These are phyloP conservation scores for Barnettozyma hawaiiensis DNA, from an alignment of 1,139 yeast genomes.

Conservation along the genomic window DNA sequence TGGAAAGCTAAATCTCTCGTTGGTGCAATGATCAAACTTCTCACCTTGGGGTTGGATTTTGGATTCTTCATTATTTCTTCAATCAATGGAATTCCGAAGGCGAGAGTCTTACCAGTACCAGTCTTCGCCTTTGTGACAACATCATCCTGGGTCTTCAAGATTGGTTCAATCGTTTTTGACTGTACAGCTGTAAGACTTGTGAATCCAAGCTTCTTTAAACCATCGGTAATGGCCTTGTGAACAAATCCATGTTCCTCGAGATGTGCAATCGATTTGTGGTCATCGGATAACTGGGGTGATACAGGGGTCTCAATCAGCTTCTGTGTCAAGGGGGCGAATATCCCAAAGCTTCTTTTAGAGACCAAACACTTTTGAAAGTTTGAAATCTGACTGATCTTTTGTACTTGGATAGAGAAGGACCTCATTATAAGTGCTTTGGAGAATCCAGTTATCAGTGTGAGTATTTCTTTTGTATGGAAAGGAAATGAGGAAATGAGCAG, in stretches of 20 bases:
- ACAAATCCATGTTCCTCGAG: constrained; percentile 15
- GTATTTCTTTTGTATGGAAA: neutral
- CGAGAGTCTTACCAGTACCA: constrained; percentile 93
- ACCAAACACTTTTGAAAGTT: neutral
- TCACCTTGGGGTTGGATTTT: constrained; percentile 34
- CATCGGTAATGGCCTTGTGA: constrained; percentile 22
- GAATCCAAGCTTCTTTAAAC: constrained; percentile 40
- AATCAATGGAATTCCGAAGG: constrained; percentile 76
- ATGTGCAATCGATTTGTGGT: constrained; percentile 20
- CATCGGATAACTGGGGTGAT: constrained; percentile 6
- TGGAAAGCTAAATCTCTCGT: constrained; percentile 91
- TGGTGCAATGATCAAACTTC: constrained; percentile 75
- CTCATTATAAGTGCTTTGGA: constrained; percentile 1
- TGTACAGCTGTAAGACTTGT: constrained; percentile 71
- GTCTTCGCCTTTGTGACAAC: constrained; percentile 88
- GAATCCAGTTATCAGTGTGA: neutral
- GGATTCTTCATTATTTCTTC: constrained; percentile 43
- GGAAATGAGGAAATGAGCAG: no score
- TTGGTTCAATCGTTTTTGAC: constrained; percentile 63
- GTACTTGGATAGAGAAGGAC: neutral
- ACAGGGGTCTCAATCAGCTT: neutral
- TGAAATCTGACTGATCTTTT: neutral
- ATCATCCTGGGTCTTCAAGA: constrained; percentile 52
- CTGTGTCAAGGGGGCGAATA: constrained; percentile 1
- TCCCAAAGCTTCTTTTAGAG: neutral